A percentile compares a stretch with the other conserved stretches of the same genome.
Evolutionary conservation across 2,329 filamentous ascomycete species (phyloP).

Genomic region (Aspergillus flavus): DNA sequence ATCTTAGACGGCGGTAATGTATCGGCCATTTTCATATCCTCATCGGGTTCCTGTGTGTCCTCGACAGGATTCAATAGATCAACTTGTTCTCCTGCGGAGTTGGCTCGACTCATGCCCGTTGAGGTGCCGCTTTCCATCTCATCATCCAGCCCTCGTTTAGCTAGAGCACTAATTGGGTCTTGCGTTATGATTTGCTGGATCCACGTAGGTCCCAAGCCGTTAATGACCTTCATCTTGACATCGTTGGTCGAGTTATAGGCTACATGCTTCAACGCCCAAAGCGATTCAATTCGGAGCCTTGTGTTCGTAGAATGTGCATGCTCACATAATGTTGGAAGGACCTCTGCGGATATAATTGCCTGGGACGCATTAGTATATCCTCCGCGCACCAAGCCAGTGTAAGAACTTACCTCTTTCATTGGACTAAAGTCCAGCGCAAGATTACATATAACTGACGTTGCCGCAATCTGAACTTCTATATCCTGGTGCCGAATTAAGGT

Average conservation of each 20-base stretch:
- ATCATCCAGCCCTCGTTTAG: conserved; percentile 34
- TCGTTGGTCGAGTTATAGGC: conserved; percentile 71
- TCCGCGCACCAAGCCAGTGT: background rate
- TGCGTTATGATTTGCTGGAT: conserved; percentile 75
- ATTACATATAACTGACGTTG: conserved; percentile 82
- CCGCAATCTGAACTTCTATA: conserved; percentile 79
- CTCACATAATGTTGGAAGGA: conserved; percentile 76
- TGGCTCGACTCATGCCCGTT: conserved; percentile 57
- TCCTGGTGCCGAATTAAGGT: conserved; percentile 73
- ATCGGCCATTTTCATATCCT: conserved; percentile 40
- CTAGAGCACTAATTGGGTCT: conserved; percentile 43
- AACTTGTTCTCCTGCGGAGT: conserved; percentile 63
- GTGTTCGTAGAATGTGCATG: conserved; percentile 81
- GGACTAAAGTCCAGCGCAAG: conserved; percentile 86
- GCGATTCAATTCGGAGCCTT: conserved; percentile 77
- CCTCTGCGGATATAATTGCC: conserved; percentile 72
- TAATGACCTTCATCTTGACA: conserved; percentile 75
- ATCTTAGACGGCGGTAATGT: conserved; percentile 45
- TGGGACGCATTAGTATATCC: conserved; percentile 40
- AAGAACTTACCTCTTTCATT: conserved; percentile 73
- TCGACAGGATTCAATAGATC: conserved; percentile 59
- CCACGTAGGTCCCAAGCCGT: conserved; percentile 77
- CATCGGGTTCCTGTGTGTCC: conserved; percentile 30
- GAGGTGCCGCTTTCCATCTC: conserved; percentile 36
- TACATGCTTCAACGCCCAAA: conserved; percentile 94